These are phyloP conservation scores for Dichotomocladium elegans DNA, from an alignment of 371 early-diverging fungal species.

Conservation along the genomic window DNA sequence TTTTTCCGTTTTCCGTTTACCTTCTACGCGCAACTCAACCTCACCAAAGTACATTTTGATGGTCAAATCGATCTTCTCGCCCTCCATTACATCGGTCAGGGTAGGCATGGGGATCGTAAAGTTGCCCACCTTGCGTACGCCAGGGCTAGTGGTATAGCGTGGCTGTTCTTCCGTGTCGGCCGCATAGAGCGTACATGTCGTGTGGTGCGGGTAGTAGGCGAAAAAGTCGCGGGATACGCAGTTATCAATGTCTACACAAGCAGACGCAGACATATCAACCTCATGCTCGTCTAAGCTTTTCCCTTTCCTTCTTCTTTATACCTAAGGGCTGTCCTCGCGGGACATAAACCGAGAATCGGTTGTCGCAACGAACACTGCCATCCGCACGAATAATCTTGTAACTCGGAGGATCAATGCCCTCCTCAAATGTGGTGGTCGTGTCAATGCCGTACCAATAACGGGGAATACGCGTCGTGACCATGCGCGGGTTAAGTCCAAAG, in stretches of 20 bases:
- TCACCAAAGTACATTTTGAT: conserved; percentile 39
- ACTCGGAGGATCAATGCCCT: conserved; percentile 43
- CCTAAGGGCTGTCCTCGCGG: conserved; percentile 33
- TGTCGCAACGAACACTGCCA: conserved; percentile 41
- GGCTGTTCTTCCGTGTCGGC: conserved; percentile 40
- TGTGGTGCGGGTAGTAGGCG: conserved; percentile 48
- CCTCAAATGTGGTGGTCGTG: conserved; percentile 45
- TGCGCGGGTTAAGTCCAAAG: conserved; percentile 44
- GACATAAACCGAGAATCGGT: conserved; percentile 42
- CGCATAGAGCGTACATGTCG: conserved; percentile 44
- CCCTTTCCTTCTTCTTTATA: conserved; percentile 8
- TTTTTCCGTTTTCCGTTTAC: conserved; percentile 2
- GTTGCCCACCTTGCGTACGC: conserved; percentile 37
- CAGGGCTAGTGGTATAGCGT: conserved; percentile 34
- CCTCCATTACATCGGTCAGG: conserved; percentile 30
- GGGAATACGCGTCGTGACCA: conserved; percentile 48
- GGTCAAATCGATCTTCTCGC: conserved; percentile 37
- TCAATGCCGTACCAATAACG: conserved; percentile 57
- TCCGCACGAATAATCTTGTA: conserved; percentile 39
- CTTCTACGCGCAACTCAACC: conserved; percentile 45
- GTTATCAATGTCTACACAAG: conserved; percentile 28
- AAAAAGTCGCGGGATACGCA: conserved; percentile 41
- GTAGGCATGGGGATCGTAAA: conserved; percentile 49
- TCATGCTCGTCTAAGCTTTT: not conserved
- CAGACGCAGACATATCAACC: too few species aligned